phyloP scores from a whole-genome alignment of 768 basidiomycete species.

The Lentinula boryana region DNA sequence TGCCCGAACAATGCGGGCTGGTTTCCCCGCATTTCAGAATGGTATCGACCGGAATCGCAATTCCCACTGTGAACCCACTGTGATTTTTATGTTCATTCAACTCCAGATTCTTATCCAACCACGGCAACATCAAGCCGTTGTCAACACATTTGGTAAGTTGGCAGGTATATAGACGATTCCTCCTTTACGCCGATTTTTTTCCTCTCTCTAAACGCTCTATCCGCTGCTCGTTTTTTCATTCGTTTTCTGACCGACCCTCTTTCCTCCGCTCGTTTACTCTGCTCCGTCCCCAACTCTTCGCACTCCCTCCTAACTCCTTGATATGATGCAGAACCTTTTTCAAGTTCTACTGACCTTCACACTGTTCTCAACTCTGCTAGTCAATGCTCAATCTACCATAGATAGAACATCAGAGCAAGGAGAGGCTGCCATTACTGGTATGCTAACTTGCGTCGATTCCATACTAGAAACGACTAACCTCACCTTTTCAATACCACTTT shows the following conservation, averaged over 20 bases:
- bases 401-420: not conserved
- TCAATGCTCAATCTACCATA: not conserved
- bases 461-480: not conserved
- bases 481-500: too few relatives aligned
- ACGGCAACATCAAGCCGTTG: too few relatives aligned
- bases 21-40: too few relatives aligned
- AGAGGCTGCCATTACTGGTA: conserved; percentile 1
- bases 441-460: not conserved
- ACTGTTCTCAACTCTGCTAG: not conserved
- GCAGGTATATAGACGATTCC: too few relatives aligned
- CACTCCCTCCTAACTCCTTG: not conserved
- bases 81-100: too few relatives aligned
- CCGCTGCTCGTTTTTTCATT: too few relatives aligned
- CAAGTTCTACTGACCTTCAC: not conserved
- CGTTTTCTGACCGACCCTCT: not conserved
- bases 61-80: too few relatives aligned
- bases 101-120: too few relatives aligned
- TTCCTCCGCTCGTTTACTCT: not conserved
- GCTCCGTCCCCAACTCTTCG: not conserved
- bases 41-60: too few relatives aligned
- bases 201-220: too few relatives aligned
- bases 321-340: not conserved
- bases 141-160: too few relatives aligned
- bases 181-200: not conserved
- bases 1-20: too few relatives aligned